Base-by-base conservation (phyloP, 1,139 yeast genomes). In the Debaryomyces robertsiae region DNA sequence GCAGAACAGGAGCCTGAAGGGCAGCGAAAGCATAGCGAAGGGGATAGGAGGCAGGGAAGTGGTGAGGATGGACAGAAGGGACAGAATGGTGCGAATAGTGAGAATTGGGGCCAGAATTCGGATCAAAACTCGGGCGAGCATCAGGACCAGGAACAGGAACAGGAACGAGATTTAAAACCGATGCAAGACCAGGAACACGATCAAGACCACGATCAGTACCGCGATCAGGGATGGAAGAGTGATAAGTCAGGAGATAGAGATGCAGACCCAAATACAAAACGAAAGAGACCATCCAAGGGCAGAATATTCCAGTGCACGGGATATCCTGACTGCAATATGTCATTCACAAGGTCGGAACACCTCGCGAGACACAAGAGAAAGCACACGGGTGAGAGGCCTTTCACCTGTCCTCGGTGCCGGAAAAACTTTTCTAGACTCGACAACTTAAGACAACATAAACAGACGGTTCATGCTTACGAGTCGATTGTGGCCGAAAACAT, bases 331-430 rank as follows among this genome's bases (percentile, higher is more conserved):
- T 90, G 98, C 62, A 73, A 69, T 43, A 91, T 90, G 96, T 79
- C 91, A 9, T 91, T 90, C 60, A 87, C 95, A 2, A 67, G 96
- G 45, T 81, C 89, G 13, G 97, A 91, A 59, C 97, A 91, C 62
- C 73, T 91, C 52, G 96, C 96, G 2, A 75, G 98, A 46, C 98
- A 90, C 65, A 85, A 89, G 40, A 70, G 97, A 39, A 91, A 90
- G 57, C 98, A 90, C 60, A 90, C 97, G 1, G 98, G 97, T 32
- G 98, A 91, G 61, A 73, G 96, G 42, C 98, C 98, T 1, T 91
- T 89, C 60, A 81, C 88, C 42, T 91, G 98, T 61, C 86, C 86
- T 38, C 79, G 75, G 54, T 91, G 98, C 62, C 73, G 81, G 32
- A 82, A 90, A 54, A 79, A 82, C 56, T 91, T 91, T 58, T 82